Percentiles rank a stretch among this genome's conserved stretches.
Conservation (phyloP, 768 basidiomycete genomes). For the Nidula microcarpa region DNA sequence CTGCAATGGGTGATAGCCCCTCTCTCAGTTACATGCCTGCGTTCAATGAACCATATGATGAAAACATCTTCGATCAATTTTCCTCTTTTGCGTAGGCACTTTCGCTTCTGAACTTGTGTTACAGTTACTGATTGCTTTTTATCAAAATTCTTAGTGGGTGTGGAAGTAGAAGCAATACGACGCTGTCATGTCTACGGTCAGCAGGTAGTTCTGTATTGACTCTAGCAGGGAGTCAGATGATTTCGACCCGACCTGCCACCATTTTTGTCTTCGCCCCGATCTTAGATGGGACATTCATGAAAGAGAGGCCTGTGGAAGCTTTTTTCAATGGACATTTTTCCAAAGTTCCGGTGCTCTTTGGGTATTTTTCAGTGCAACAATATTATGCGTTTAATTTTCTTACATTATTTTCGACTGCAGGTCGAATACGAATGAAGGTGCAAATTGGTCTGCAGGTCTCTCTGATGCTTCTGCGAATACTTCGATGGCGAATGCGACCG, state of each 20-base stretch:
- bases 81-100: constrained; percentile 27
- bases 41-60: constrained; percentile 27
- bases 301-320: constrained; percentile 33
- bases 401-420: constrained; percentile 7
- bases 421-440: constrained; percentile 41
- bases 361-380: constrained; percentile 13
- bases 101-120: neutral
- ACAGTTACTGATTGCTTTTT: neutral
- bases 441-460: constrained; percentile 32
- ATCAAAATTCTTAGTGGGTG: constrained; percentile 20
- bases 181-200: constrained; percentile 29
- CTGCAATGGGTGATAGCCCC: constrained; percentile 42
- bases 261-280: constrained; percentile 37
- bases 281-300: constrained; percentile 29
- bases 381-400: no score
- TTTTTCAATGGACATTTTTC: constrained; percentile 32
- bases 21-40: constrained; percentile 31
- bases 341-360: constrained; percentile 36
- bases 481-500: constrained; percentile 29
- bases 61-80: constrained; percentile 31
- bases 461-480: constrained; percentile 33
- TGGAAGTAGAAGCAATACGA: constrained; percentile 9
- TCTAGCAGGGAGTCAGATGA: constrained; percentile 24
- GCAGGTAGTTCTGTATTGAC: constrained; percentile 22
- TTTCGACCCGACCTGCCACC: constrained; percentile 24